Base-by-base conservation (phyloP, 1,139 yeast species). In the Candida dubliniensis region DNA sequence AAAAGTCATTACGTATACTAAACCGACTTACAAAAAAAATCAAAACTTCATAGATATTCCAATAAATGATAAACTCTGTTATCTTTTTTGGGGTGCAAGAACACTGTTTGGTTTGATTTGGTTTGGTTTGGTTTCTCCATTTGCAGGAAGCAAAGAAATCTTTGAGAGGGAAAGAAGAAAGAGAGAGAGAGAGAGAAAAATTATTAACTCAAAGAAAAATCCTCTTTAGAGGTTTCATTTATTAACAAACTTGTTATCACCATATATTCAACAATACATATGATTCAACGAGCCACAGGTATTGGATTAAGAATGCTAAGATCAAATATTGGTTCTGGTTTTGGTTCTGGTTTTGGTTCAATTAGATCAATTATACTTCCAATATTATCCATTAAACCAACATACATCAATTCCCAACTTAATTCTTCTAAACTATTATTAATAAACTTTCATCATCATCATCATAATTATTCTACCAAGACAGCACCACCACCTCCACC, bases 401-500 rank as follows among this genome's bases (percentile, higher is more conserved):
- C 23, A 14, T 13, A 12, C 12, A 25, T 35, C n/a, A n/a, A n/a
- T n/a, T n/a, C n/a, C n/a, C n/a, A n/a, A n/a, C n/a, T n/a, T n/a
- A n/a, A n/a, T 13, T 13, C 37, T 25, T 13, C 12, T n/a, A 8
- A 24, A 35, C 23, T 31, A 15, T 25, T 13, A 39, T n/a, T n/a
- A 32, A 8, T 26, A 33, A 26, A 10, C 40, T n/a, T n/a, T n/a
- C 33, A 31, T 25, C 32, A 36, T 31, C 36, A 32, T 9, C 29
- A 14, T 14, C 31, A 32, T 8, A 47, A 34, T 30, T 61, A 60
- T 38, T 61, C 66, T 35, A 59, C 67, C 23, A 56, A 57, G 34
- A 63, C 68, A 26, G 68, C 74, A 6, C 33, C 39, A n/a, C 13
- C 27, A 13, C 72, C 73, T 8, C 74, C 75, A n/a, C 75, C 75